Evolutionary conservation across 2,329 filamentous ascomycete species (phyloP).

Genomic region (Aspergillus ruber): DNA sequence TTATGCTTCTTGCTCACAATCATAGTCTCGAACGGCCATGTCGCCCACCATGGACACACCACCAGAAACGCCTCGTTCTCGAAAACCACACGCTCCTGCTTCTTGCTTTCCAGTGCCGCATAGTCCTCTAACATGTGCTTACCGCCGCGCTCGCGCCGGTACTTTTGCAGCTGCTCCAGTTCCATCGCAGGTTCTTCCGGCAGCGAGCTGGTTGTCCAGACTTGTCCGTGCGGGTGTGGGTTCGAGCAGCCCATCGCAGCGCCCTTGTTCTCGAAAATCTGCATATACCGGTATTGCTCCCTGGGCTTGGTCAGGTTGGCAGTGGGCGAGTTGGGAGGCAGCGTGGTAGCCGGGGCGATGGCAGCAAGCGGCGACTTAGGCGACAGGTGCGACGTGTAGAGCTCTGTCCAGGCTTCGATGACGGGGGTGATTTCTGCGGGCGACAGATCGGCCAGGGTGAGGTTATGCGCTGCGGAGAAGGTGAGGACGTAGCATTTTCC

Average conservation of each 20-base stretch:
- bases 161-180: conserved; percentile 69
- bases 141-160: conserved; percentile 65
- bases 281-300: conserved; percentile 89
- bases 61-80: conserved; percentile 80
- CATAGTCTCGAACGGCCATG: conserved; percentile 96
- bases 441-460: conserved; percentile 86
- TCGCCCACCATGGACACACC: conserved; percentile 94
- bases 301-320: conserved; percentile 49
- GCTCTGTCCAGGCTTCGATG: conserved; percentile 82
- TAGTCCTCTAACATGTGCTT: conserved; percentile 81
- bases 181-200: conserved; percentile 85
- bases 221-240: conserved; percentile 91
- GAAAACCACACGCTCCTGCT: conserved; percentile 79
- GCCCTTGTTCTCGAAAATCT: conserved; percentile 99
- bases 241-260: conserved; percentile 98
- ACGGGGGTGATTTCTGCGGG: conserved; percentile 71
- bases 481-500: conserved; percentile 97
- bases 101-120: conserved; percentile 70
- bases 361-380: conserved; percentile 59
- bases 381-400: conserved; percentile 77
- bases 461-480: conserved; percentile 83
- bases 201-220: conserved; percentile 88
- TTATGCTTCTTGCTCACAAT: conserved; percentile 79
- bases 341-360: conserved; percentile 39
- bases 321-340: conserved; percentile 43